Evolutionary conservation across 176 grass and related monocot genomes (phyloP), one percentile per base, ranked within the genome.

Genomic region (Otatea glauca): DNA sequence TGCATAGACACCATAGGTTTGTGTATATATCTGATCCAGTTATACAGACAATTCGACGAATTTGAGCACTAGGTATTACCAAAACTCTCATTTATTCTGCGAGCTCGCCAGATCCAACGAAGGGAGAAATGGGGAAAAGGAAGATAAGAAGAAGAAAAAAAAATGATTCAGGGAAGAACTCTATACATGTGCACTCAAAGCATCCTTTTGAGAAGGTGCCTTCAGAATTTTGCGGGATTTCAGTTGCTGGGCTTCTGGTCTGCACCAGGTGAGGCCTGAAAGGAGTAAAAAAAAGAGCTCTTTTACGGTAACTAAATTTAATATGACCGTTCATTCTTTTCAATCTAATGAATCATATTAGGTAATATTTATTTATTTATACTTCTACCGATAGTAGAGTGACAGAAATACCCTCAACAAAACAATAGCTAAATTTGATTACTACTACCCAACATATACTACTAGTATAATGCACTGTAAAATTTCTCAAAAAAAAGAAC

Each of bases 201-300:
- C 83, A 80, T 86, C 43, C 74, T 87, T 74, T 79, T 68, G 32
- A 71, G 48, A 73, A 86, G 38, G 66, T 79, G 68, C 68, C 60
- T 78, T 86, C 90, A 48, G 21, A 77, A 79, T 18, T 72, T 83
- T 43, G 29, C 65, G 39, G 65, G 63, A 58, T 42, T 86, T 93
- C 86, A 98, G 84, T 43, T 92, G 61, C 76, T 88, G 35, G 91
- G 78, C 86, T 98, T 98, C 77, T 98, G 95, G 63, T 95, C 95
- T 68, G 60, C 76, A 85, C 82, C 92, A 60, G 92, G 87, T 58
- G 91, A 88, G 44, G 82, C 86, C 92, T 97, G 91, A 84, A 50
- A 58, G 65, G 25, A 61, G 41, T 15, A 18, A 50, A 77, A 20
- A 20, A 56, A 14, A 17, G 29, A 29, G 29, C 29, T 29, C 29